A percentile compares a stretch with the other conserved stretches of the same genome.
Evolutionary conservation across 768 basidiomycete genomes (phyloP).

Genomic region (Paxillus ammoniavirescens): DNA sequence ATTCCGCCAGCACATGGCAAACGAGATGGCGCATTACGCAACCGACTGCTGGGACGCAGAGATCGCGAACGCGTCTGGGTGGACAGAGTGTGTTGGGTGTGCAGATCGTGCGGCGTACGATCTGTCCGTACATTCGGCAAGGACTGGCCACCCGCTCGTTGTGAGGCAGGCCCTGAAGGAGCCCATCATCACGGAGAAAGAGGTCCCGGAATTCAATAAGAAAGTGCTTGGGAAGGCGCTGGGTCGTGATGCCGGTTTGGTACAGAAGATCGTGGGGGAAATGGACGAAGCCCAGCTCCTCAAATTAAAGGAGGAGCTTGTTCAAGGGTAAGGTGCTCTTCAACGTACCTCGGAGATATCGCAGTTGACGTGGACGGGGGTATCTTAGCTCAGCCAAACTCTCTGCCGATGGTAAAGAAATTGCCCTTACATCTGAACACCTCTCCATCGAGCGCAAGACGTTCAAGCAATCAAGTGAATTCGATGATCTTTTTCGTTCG

Average conservation of each 20-base stretch:
- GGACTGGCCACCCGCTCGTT: conserved; percentile 81
- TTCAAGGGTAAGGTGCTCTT: conserved; percentile 53
- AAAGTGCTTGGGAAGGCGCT: conserved; percentile 88
- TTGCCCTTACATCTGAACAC: conserved; percentile 69
- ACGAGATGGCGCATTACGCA: conserved; percentile 99
- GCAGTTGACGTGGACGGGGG: neutral
- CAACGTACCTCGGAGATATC: conserved; percentile 9
- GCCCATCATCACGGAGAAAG: conserved; percentile 78
- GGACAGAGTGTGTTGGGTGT: conserved; percentile 99
- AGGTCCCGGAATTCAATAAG: conserved; percentile 80
- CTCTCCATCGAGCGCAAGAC: conserved; percentile 80
- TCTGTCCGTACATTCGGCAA: conserved; percentile 81
- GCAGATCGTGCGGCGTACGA: conserved; percentile 98
- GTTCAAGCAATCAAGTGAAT: conserved; percentile 82
- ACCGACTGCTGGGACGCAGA: conserved; percentile 99
- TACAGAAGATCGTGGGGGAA: conserved; percentile 62
- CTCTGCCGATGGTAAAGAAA: conserved; percentile 60
- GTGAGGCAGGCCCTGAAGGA: conserved; percentile 86
- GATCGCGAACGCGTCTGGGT: conserved; percentile 80
- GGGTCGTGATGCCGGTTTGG: conserved; percentile 71
- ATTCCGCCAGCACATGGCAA: conserved; percentile 97
- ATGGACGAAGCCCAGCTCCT: conserved; percentile 66
- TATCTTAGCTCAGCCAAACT: conserved; percentile 51
- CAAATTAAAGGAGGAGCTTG: conserved; percentile 68
- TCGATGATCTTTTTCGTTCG: neutral